Evolutionary conservation across 441 rosid species (phyloP).

Genomic region (Dalechampia spathulata): DNA sequence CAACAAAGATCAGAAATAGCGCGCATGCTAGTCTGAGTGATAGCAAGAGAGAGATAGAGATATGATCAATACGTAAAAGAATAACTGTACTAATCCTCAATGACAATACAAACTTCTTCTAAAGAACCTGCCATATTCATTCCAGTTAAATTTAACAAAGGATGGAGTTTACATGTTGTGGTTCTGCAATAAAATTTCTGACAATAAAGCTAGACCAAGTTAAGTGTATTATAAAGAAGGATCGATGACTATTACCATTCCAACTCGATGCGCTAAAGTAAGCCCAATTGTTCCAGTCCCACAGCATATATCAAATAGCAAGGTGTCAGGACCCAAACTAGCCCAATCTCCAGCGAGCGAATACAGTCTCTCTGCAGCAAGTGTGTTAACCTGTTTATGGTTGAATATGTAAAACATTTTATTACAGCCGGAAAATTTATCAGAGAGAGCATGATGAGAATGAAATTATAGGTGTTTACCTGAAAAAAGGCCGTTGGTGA

Average conservation of each 20-base stretch:
- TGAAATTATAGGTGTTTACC: slow-evolving; percentile 29
- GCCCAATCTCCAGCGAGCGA: slow-evolving; percentile 99
- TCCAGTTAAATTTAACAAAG: not conserved
- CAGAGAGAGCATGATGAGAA: slow-evolving; percentile 2
- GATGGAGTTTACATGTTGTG: not conserved
- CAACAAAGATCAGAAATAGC: not conserved
- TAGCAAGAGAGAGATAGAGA: not conserved
- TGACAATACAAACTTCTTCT: not conserved
- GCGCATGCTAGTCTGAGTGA: not conserved
- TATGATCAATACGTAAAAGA: not conserved
- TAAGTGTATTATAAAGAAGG: no score
- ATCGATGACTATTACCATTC: slow-evolving; percentile 56
- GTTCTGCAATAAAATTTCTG: not conserved
- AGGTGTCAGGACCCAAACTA: slow-evolving; percentile 69
- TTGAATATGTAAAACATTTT: slow-evolving; percentile 8
- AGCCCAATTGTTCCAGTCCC: slow-evolving; percentile 98
- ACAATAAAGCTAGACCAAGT: no score
- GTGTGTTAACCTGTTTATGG: slow-evolving; percentile 65
- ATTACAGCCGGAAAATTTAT: not conserved
- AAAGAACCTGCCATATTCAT: not conserved
- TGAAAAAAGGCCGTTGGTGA: slow-evolving; percentile 97
- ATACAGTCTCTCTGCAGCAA: slow-evolving; percentile 90
- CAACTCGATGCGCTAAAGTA: slow-evolving; percentile 83
- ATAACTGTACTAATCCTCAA: not conserved
- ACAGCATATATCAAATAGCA: slow-evolving; percentile 90